Base-by-base conservation (phyloP, 352 stramenopile genomes). In the Aphanomyces cochlioides region DNA sequence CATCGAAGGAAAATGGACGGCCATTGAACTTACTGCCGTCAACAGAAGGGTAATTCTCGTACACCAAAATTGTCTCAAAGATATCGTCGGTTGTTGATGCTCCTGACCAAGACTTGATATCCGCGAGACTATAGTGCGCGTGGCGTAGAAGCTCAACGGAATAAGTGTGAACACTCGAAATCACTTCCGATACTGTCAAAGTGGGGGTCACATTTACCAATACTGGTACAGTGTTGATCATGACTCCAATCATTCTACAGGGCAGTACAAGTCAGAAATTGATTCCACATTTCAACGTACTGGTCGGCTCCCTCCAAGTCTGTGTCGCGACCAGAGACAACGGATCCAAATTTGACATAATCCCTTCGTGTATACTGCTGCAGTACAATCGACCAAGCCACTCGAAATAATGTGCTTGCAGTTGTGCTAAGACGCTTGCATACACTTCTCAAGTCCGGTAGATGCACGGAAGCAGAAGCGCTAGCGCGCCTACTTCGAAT, bases 181-280 rank as follows among this genome's bases (percentile, higher is more conserved):
- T 15, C 12, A 15, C n/a, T 15, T 58, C 50, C 6, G 50, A 58
- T 21, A 34, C 50, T 15, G 5, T 15, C 50, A 7, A 12, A 21
- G 50, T 36, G 7, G 12, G 6, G n/a, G 7, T 5, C 50, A 58
- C 50, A 34, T 58, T 15, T 15, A n/a, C 50, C 12, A 58, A 34
- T 7, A 58, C 17, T 15, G 50, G 50, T 7, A 58, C 50, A 15
- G 50, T 58, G 50, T 58, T 58, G 50, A 58, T 58, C 6, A 58
- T 8, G 15, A 34, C 8, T 5, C 50, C 50, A 58, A 58, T 58
- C 50, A 58, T 58, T 21, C 50, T 58, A n/a, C n/a, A n/a, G n/a
- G n/a, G n/a, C n/a, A n/a, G n/a, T n/a, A n/a, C n/a, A 58, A 15
- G 7, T 36, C 12, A 58, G 12, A 15, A 15, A 34, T 21, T 58